A percentile compares a stretch with the other conserved stretches of the same genome.
These are phyloP conservation scores for Tetrapisispora arboricola DNA, from an alignment of 805 yeast species.

Conservation along the genomic window DNA sequence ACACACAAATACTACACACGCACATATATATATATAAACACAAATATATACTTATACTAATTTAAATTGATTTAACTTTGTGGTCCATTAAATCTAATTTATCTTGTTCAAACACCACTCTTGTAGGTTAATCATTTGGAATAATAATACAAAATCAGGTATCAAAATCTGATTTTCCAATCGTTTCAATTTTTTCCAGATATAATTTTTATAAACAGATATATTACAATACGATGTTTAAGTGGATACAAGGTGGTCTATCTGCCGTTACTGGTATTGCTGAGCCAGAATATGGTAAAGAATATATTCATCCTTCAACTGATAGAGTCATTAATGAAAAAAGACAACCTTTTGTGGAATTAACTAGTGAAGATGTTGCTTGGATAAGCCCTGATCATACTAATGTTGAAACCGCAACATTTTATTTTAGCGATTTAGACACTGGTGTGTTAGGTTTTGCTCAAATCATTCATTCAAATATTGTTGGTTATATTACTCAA, in stretches of 20 bases:
- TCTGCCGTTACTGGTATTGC: conserved; percentile 95
- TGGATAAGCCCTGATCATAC: conserved; percentile 73
- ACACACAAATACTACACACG: no score
- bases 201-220: no score
- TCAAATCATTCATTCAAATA: conserved; percentile 87
- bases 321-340: conserved; percentile 38
- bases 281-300: conserved; percentile 93
- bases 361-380: conserved; percentile 58
- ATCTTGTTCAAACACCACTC: no score
- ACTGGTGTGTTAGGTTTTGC: conserved; percentile 75
- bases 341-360: conserved; percentile 48
- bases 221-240: conserved; percentile 34
- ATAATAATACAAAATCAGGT: no score
- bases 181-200: no score
- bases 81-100: no score
- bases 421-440: conserved; percentile 61
- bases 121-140: no score
- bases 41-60: no score
- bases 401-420: conserved; percentile 91
- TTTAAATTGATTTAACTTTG: no score
- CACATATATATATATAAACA: no score
- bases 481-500: conserved; percentile 77
- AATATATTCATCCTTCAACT: conserved; percentile 77
- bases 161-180: no score
- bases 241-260: conserved; percentile 76